Conservation (phyloP, 1,284 basidiomycete species). For the Peniophora sp. region DNA sequence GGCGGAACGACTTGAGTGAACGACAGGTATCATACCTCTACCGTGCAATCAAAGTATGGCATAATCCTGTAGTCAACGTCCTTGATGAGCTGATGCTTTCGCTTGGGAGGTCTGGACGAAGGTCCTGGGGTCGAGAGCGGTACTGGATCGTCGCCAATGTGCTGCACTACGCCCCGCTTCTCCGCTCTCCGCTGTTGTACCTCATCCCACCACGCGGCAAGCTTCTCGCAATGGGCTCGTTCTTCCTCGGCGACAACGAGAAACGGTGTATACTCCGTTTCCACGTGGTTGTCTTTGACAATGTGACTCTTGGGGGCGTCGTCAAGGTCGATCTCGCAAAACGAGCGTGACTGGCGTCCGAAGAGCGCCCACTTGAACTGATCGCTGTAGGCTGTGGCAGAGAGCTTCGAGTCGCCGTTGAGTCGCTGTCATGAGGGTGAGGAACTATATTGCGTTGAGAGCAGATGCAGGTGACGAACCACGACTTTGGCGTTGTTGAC, state of each 20-base stretch:
- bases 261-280: constrained; percentile 27
- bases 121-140: constrained; percentile 3
- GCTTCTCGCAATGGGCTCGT: too few species aligned
- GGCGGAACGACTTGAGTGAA: neutral
- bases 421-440: neutral
- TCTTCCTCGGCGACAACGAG: constrained; percentile 8
- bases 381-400: constrained; percentile 15
- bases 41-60: constrained; percentile 55
- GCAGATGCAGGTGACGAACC: constrained; percentile 1
- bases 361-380: constrained; percentile 22
- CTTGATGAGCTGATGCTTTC: constrained; percentile 42
- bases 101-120: constrained; percentile 8
- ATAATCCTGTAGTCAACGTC: constrained; percentile 36
- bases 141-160: constrained; percentile 14
- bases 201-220: neutral
- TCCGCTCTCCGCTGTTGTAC: constrained; percentile 16
- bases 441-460: neutral
- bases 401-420: constrained; percentile 13
- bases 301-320: neutral
- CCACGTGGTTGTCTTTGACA: constrained; percentile 32
- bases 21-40: constrained; percentile 40
- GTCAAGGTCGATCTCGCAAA: too few species aligned
- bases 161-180: constrained; percentile 12
- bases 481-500: constrained; percentile 30
- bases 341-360: constrained; percentile 5